These are phyloP conservation scores for Histomonas meleagridis DNA, from an alignment of 208 protist species.

Conservation along the genomic window DNA sequence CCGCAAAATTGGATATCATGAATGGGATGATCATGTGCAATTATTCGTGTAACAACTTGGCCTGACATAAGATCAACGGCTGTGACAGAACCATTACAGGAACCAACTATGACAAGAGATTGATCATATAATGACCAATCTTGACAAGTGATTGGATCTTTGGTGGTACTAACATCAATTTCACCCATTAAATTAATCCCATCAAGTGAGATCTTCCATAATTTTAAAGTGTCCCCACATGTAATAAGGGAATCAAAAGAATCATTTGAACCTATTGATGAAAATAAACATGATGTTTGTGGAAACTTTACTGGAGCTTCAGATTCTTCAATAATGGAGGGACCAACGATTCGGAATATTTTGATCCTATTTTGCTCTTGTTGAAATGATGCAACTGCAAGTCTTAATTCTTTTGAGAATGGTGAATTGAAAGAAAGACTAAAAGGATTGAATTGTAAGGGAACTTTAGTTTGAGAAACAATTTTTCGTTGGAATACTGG, in stretches of 20 bases:
- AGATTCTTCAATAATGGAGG: neutral
- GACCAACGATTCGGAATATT: neutral
- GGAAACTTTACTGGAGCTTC: neutral
- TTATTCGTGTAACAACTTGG: neutral
- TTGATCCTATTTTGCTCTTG: neutral
- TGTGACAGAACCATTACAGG: neutral
- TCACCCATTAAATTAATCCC: neutral
- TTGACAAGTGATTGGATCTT: neutral
- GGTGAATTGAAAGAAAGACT: neutral
- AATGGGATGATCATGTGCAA: conserved; percentile 16
- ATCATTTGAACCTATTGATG: neutral
- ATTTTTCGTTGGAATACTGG: no score
- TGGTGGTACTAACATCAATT: neutral
- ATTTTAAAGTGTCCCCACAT: neutral
- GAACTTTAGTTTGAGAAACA: no score
- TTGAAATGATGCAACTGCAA: neutral
- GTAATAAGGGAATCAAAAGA: neutral
- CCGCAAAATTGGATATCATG: neutral
- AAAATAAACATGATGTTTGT: neutral
- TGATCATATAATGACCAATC: conserved; percentile 4
- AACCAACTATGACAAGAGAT: neutral
- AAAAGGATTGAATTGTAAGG: neutral
- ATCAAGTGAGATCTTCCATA: neutral
- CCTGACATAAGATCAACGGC: neutral
- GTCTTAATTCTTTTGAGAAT: neutral